These are phyloP conservation scores for Malania oleifera DNA, from an alignment of 164 flowering plant species.

Conservation along the genomic window DNA sequence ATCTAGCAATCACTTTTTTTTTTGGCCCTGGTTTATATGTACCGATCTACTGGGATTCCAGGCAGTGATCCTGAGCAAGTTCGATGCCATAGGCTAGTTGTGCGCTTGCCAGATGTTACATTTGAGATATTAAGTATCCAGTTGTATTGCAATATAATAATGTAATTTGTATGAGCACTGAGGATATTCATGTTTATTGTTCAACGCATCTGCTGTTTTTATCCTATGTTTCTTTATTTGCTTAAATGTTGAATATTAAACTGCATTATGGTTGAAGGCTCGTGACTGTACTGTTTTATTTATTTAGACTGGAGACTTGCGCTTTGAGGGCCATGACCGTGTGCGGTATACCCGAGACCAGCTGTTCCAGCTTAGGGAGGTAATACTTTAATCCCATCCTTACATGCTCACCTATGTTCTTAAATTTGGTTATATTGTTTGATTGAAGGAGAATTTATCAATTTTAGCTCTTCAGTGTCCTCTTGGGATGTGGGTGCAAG, in stretches of 20 bases:
- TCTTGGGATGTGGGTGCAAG: not conserved
- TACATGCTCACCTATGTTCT: not conserved
- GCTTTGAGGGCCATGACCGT: constrained; percentile 68
- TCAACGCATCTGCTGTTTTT: not conserved
- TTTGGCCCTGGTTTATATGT: too few species aligned
- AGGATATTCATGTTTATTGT: not conserved
- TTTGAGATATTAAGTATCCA: too few species aligned
- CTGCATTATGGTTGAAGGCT: not conserved
- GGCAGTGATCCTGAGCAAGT: too few species aligned
- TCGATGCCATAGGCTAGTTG: too few species aligned
- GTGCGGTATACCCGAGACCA: constrained; percentile 68
- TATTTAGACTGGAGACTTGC: constrained; percentile 49
- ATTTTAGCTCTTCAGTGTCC: not conserved
- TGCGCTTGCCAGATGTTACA: too few species aligned
- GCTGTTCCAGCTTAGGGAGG: constrained; percentile 76
- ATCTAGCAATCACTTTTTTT: too few species aligned
- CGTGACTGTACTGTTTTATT: constrained; percentile 9
- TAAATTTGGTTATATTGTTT: not conserved
- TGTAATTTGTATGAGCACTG: not conserved
- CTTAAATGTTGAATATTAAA: not conserved
- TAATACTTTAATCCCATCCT: constrained; percentile 16
- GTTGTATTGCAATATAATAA: too few species aligned
- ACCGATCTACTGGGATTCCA: too few species aligned
- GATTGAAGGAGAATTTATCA: not conserved
- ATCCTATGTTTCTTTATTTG: not conserved